Base-by-base conservation (phyloP, 2,329 filamentous ascomycete species). In the Stemphylium lycopersici region DNA sequence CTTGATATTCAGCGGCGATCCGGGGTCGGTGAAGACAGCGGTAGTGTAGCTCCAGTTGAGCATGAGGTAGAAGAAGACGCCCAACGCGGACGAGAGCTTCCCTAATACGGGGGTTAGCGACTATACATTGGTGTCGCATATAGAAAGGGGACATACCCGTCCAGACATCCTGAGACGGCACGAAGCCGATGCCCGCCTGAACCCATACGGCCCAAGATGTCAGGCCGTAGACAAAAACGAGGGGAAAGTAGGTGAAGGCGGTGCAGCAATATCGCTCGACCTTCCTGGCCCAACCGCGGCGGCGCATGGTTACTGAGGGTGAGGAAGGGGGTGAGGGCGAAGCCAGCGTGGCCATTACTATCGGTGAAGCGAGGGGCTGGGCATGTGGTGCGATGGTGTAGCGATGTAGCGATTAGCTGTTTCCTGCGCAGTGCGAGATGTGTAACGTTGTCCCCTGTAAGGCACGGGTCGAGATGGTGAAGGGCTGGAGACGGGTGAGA, bases 171-270 rank as follows among this genome's bases (percentile, higher is more conserved):
- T 70, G 73, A 6, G 66, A 60, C 1, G 72, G 67, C 49, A 60
- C 63, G 41, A 75, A 68, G 47, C 90, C 90, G 55, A 96, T 90
- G 52, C 82, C 87, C 42, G 90, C 83, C 66, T 93, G 84, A 7
- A 96, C 92, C 83, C 90, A 97, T n/a, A 89, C 85, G 2, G 91
- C 93, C 95, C 95, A 99, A 10, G 89, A 89, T n/a, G 91, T 93
- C 63, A 97, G 76, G 51, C 89, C 84, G 70, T 96, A 97, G 54
- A 98, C 90, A 71, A 98, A 96, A 24, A 80, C 80, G 15, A 98
- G 82, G n/a, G 93, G 93, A 64, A 96, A 90, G 75, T 92, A 96
- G 22, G 86, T 90, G 48, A 89, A 82, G 56, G 87, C 84, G 38
- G 83, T 79, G 79, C 93, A 98, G 81, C 92, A 97, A 70, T 85